Evolutionary conservation across 495 filamentous ascomycete species (phyloP).

Genomic region (Hypoxylon cercidicola): DNA sequence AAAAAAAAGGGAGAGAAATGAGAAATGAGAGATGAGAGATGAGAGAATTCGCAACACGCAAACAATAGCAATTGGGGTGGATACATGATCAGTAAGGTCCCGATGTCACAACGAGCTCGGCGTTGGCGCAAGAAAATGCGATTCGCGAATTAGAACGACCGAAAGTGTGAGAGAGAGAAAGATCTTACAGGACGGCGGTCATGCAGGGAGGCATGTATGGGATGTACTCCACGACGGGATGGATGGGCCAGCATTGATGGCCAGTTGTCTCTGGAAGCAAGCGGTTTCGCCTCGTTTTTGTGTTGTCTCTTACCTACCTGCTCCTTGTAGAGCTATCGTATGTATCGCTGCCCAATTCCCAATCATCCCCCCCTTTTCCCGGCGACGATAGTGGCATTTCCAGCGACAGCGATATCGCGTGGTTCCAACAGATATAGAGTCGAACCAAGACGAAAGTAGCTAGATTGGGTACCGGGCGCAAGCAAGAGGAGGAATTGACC

Average conservation of each 20-base stretch:
- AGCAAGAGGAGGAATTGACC: conserved; percentile 8
- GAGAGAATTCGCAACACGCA: conserved; percentile 19
- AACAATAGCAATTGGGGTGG: conserved; percentile 1
- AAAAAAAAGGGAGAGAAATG: conserved; percentile 14
- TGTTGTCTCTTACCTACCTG: conserved; percentile 10
- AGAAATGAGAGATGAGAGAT: conserved; percentile 21
- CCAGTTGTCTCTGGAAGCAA: conserved; percentile 32
- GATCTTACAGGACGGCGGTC: conserved; percentile 20
- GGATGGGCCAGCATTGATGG: conserved; percentile 19
- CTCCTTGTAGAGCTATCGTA: conserved; percentile 33
- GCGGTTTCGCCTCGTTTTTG: conserved; percentile 20
- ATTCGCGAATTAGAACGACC: conserved; percentile 37
- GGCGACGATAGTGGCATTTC: conserved; percentile 24
- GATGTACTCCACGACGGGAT: conserved; percentile 11
- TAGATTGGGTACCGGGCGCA: conserved; percentile 40
- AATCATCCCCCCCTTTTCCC: background rate
- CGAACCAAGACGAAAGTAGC: conserved; percentile 5
- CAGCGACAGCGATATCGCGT: conserved; percentile 20
- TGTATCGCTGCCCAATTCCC: conserved; percentile 44
- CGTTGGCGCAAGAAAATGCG: conserved; percentile 8
- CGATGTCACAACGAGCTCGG: conserved; percentile 25
- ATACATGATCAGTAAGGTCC: conserved; percentile 37
- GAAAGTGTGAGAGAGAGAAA: conserved; percentile 2
- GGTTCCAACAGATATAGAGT: conserved; percentile 32
- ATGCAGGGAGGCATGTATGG: conserved; percentile 32